Conservation (phyloP, 2,329 filamentous ascomycete species). For the Sarocladium kiliense region DNA sequence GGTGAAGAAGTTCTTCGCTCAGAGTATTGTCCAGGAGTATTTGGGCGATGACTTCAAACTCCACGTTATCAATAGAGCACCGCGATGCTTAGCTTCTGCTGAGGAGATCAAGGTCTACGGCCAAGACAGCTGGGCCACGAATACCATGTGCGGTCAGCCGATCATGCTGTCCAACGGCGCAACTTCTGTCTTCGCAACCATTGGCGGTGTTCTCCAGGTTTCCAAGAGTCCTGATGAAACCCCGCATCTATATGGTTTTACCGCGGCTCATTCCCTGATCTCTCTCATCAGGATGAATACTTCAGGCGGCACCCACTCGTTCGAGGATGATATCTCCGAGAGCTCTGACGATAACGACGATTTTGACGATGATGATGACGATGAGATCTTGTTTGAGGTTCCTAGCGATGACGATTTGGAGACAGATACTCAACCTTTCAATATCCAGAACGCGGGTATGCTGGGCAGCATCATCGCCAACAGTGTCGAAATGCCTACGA, state of each 20-base stretch:
- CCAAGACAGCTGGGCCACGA: not conserved
- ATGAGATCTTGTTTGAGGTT: not conserved
- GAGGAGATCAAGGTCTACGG: not conserved
- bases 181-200: not conserved
- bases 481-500: not conserved
- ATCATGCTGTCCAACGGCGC: not conserved
- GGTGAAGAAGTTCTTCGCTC: constrained; percentile 8
- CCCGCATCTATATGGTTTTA: constrained; percentile 2
- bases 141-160: constrained; percentile 2
- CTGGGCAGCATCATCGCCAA: not conserved
- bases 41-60: constrained; percentile 2
- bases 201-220: constrained; percentile 1
- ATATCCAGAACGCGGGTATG: not conserved
- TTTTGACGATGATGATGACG: not conserved
- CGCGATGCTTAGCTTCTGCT: not conserved
- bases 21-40: constrained; percentile 6
- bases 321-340: not conserved
- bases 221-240: not conserved
- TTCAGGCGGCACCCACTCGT: not conserved
- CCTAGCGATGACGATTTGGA: not conserved
- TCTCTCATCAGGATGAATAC: not conserved
- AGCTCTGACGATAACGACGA: not conserved
- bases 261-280: not conserved
- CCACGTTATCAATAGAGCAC: not conserved
- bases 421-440: not conserved